Evolutionary conservation across 192 early-diverging fungal genomes (phyloP).

Genomic region (Phlyctochytrium planicorne): DNA sequence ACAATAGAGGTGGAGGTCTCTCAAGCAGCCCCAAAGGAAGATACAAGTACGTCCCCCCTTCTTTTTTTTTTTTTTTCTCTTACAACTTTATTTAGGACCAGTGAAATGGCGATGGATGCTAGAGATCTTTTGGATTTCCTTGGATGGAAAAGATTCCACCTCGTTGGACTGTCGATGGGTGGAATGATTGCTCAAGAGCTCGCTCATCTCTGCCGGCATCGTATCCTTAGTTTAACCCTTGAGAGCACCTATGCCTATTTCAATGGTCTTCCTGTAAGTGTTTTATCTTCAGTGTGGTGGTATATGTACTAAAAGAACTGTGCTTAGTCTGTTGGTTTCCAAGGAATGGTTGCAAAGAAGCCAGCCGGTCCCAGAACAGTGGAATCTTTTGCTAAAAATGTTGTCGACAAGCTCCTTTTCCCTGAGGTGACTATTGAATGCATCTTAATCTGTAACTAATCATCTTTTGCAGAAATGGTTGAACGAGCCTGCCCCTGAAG

Average conservation of each 20-base stretch:
- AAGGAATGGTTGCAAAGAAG: slow-evolving; percentile 9
- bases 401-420: slow-evolving; percentile 27
- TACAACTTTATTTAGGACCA: slow-evolving; percentile 13
- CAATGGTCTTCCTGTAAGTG: slow-evolving; percentile 30
- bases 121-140: slow-evolving; percentile 28
- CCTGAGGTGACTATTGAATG: slow-evolving; percentile 13
- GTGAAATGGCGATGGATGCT: slow-evolving; percentile 41
- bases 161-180: slow-evolving; percentile 37
- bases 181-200: slow-evolving; percentile 36
- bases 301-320: too few species aligned
- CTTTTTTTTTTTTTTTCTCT: neutral
- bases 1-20: slow-evolving; percentile 41
- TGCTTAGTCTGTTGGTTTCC: slow-evolving; percentile 12
- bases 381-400: slow-evolving; percentile 26
- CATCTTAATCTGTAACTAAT: neutral
- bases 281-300: too few species aligned
- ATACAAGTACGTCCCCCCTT: slow-evolving; percentile 15
- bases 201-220: slow-evolving; percentile 21
- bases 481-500: slow-evolving; percentile 22
- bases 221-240: slow-evolving; percentile 56
- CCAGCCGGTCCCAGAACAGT: slow-evolving; percentile 17
- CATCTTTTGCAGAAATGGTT: slow-evolving; percentile 33
- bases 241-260: slow-evolving; percentile 47
- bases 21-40: slow-evolving; percentile 27
- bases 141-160: slow-evolving; percentile 33